These are phyloP conservation scores for Colletotrichum sp. DNA, from an alignment of 2,329 filamentous ascomycete genomes.

Conservation along the genomic window DNA sequence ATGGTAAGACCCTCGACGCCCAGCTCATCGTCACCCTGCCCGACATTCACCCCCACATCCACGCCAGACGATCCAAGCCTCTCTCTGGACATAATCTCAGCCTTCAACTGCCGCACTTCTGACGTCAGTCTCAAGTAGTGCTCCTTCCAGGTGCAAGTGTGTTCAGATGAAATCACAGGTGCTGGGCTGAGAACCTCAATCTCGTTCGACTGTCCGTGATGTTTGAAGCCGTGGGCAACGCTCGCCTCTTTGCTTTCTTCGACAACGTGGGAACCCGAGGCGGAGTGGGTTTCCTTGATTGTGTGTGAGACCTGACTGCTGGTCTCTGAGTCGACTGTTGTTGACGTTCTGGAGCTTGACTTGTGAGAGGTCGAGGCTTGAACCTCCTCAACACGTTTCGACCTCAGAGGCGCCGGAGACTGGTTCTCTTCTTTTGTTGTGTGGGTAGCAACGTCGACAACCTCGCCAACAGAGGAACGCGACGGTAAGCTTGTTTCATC, in stretches of 20 bases:
- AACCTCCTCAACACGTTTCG: neutral
- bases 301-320: neutral
- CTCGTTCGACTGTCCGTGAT: neutral
- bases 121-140: conserved; percentile 44
- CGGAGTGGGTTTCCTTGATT: neutral
- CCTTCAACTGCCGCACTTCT: conserved; percentile 46
- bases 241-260: neutral
- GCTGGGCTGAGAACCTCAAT: conserved; percentile 34
- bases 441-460: neutral
- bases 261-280: neutral
- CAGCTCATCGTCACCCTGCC: conserved; percentile 36
- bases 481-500: neutral
- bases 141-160: conserved; percentile 47
- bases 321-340: neutral
- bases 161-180: conserved; percentile 40
- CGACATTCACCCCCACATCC: conserved; percentile 25
- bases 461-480: neutral
- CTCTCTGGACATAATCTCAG: conserved; percentile 35
- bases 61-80: conserved; percentile 10
- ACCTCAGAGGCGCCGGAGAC: neutral
- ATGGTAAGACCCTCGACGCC: conserved; percentile 55
- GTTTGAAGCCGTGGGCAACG: neutral
- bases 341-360: neutral
- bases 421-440: neutral
- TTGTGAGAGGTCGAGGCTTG: neutral